A percentile compares a stretch with the other conserved stretches of the same genome.
phyloP scores from a whole-genome alignment of 1,284 basidiomycete genomes.

The Naganishia cerealis region DNA sequence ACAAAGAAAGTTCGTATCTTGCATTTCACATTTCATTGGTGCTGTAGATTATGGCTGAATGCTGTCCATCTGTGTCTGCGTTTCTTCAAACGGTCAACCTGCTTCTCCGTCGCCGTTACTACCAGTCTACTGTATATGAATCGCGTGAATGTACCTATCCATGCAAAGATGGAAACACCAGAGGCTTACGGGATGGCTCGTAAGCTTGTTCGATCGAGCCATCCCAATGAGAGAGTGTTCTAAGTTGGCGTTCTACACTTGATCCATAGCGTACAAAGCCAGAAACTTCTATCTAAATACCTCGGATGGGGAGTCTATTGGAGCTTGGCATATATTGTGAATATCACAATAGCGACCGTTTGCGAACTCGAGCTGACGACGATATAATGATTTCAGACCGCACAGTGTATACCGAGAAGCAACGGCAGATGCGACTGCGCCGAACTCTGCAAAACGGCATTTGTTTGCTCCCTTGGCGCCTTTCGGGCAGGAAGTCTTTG shows the following conservation, averaged over 20 bases:
- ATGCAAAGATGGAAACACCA: constrained; percentile 65
- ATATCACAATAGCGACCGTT: constrained; percentile 48
- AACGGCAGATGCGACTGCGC: neutral
- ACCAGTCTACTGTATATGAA: constrained; percentile 67
- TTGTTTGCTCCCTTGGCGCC: constrained; percentile 37
- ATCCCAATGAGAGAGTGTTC: neutral
- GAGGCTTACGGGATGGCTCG: constrained; percentile 79
- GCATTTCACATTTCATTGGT: constrained; percentile 34
- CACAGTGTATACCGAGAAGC: constrained; percentile 38
- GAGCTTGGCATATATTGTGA: constrained; percentile 83
- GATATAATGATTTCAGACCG: constrained; percentile 34
- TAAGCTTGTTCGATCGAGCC: constrained; percentile 54
- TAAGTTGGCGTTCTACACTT: neutral
- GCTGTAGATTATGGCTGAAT: constrained; percentile 15
- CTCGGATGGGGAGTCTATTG: constrained; percentile 72
- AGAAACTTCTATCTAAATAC: constrained; percentile 71
- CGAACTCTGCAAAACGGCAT: neutral
- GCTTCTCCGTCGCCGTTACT: neutral
- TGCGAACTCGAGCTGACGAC: constrained; percentile 39
- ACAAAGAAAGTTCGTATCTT: constrained; percentile 68
- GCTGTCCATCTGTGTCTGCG: constrained; percentile 14
- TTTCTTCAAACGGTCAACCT: neutral
- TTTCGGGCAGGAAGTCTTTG: constrained; percentile 45
- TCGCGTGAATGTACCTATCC: constrained; percentile 65
- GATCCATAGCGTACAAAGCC: constrained; percentile 69